Evolutionary conservation across 495 filamentous ascomycete genomes (phyloP).

Genomic region (Aspergillus olivimuriae): DNA sequence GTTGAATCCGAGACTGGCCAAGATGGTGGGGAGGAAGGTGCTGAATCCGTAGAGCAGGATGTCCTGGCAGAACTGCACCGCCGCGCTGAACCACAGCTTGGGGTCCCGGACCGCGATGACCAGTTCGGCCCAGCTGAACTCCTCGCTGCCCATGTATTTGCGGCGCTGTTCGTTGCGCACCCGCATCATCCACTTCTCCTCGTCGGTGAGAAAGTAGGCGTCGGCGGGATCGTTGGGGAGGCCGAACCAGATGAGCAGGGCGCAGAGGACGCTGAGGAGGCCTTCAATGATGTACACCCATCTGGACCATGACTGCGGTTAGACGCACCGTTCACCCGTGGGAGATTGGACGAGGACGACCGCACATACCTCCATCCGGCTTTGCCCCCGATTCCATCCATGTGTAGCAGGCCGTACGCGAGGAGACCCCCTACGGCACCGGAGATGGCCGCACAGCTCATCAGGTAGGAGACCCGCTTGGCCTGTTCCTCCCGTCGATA

Average conservation of each 20-base stretch:
- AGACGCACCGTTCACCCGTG: too few species aligned
- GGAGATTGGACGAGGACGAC: not conserved
- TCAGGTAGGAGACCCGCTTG: conserved; percentile 35
- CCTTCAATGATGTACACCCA: conserved; percentile 53
- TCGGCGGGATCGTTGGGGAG: conserved; percentile 50
- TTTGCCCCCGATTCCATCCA: conserved; percentile 15
- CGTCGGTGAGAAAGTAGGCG: conserved; percentile 44
- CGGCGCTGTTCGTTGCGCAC: conserved; percentile 35
- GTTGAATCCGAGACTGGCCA: conserved; percentile 45
- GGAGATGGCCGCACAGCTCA: conserved; percentile 38
- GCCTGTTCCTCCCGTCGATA: conserved; percentile 43
- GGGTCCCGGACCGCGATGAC: conserved; percentile 33
- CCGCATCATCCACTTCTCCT: conserved; percentile 47
- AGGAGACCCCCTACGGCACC: conserved; percentile 41
- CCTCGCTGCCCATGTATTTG: conserved; percentile 41
- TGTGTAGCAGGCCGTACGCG: conserved; percentile 37
- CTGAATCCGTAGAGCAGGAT: conserved; percentile 54
- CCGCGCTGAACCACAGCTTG: conserved; percentile 35
- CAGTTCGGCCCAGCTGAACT: conserved; percentile 49
- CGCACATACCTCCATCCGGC: conserved; percentile 34
- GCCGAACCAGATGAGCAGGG: conserved; percentile 47
- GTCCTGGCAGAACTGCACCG: conserved; percentile 48
- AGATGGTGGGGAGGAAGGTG: conserved; percentile 53
- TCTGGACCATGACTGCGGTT: conserved; percentile 5
- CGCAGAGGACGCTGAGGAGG: conserved; percentile 42